Evolutionary conservation across 345 rosid genomes (phyloP).

Genomic region (Passiflora organensis): DNA sequence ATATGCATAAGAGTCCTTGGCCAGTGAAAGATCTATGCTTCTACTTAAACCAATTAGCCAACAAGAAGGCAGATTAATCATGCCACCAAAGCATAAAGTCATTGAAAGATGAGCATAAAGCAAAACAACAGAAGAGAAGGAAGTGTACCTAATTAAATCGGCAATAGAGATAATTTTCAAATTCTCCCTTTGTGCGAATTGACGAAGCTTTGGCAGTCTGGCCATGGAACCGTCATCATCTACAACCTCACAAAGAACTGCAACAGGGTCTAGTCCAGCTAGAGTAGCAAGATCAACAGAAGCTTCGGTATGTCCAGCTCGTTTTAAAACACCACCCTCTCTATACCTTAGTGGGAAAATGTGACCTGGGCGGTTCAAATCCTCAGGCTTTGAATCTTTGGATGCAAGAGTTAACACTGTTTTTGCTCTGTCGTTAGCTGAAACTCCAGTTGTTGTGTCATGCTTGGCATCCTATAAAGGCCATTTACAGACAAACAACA

Average conservation of each 20-base stretch:
- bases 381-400: slow-evolving; percentile 69
- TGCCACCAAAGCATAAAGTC: too few species aligned
- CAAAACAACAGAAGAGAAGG: too few species aligned
- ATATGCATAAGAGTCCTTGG: too few species aligned
- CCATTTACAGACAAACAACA: too few species aligned
- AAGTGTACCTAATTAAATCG: slow-evolving; percentile 64
- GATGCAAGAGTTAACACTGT: slow-evolving; percentile 76
- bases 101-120: too few species aligned
- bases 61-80: neutral
- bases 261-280: slow-evolving; percentile 79
- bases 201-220: slow-evolving; percentile 66
- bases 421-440: slow-evolving; percentile 80
- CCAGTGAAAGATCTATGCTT: too few species aligned
- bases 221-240: slow-evolving; percentile 96
- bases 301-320: slow-evolving; percentile 97
- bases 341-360: slow-evolving; percentile 76
- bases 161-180: slow-evolving; percentile 67
- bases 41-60: neutral
- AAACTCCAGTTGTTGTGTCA: slow-evolving; percentile 89
- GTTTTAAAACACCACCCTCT: slow-evolving; percentile 84
- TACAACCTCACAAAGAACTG: slow-evolving; percentile 73
- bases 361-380: slow-evolving; percentile 87
- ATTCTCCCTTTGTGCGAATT: slow-evolving; percentile 56
- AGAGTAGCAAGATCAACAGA: slow-evolving; percentile 77
- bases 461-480: slow-evolving; percentile 68